phyloP scores from a whole-genome alignment of 2,329 filamentous ascomycete species.

The Cadophora luteo-olivacea region DNA sequence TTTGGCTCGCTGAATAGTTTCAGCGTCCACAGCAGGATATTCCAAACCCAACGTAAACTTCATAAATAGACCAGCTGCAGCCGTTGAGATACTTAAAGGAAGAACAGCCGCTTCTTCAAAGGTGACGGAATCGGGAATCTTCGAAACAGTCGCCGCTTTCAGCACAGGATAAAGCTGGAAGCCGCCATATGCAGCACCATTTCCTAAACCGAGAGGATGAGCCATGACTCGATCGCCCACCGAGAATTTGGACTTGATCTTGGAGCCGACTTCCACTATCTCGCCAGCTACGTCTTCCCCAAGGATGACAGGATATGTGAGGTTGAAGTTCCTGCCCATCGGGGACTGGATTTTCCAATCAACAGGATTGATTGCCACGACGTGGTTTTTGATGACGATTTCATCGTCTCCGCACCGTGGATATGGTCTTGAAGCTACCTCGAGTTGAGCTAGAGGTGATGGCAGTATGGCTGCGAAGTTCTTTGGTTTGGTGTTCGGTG shows the following conservation, averaged over 20 bases:
- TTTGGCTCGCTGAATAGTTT: background rate
- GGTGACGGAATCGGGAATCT: conserved; percentile 39
- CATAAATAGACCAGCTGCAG: conserved; percentile 39
- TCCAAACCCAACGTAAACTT: conserved; percentile 2
- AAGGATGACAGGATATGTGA: conserved; percentile 45
- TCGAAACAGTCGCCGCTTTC: conserved; percentile 23
- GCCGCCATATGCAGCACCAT: conserved; percentile 14
- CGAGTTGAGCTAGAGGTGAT: background rate
- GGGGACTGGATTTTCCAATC: conserved; percentile 42
- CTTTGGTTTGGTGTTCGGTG: background rate
- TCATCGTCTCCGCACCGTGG: conserved; percentile 27
- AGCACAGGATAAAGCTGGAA: conserved; percentile 11
- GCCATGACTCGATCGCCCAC: conserved; percentile 51
- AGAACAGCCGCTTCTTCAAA: conserved; percentile 42
- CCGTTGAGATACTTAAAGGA: conserved; percentile 43
- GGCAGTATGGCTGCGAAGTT: background rate
- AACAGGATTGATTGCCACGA: conserved; percentile 47
- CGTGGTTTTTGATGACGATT: conserved; percentile 44
- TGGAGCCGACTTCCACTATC: conserved; percentile 56
- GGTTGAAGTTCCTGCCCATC: background rate
- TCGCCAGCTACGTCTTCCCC: conserved; percentile 62
- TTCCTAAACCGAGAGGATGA: conserved; percentile 33
- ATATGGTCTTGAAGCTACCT: background rate
- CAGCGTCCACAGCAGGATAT: background rate
- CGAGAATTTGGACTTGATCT: conserved; percentile 49